These are phyloP conservation scores for Westerdykella sp. DNA, from an alignment of 2,329 filamentous ascomycete species.

Conservation along the genomic window DNA sequence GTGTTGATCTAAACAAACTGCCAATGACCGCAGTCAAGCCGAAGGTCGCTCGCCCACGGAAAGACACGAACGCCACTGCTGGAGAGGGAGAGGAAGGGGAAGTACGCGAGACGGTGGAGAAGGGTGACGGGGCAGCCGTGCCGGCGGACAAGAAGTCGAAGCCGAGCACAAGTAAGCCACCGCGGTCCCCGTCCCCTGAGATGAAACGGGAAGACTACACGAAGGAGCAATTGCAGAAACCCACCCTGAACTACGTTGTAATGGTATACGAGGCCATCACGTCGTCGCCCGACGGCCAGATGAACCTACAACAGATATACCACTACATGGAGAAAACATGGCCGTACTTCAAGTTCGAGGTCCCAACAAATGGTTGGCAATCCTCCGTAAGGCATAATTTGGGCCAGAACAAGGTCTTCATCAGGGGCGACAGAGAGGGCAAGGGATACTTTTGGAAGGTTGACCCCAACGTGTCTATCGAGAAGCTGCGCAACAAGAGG, in stretches of 20 bases:
- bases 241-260: slow-evolving; percentile 56
- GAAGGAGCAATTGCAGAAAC: slow-evolving; percentile 67
- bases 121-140: slow-evolving; percentile 24
- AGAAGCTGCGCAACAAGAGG: slow-evolving; percentile 50
- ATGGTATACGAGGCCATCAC: slow-evolving; percentile 58
- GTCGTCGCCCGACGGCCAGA: slow-evolving; percentile 49
- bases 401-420: slow-evolving; percentile 53
- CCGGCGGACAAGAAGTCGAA: slow-evolving; percentile 44
- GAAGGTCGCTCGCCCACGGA: slow-evolving; percentile 29
- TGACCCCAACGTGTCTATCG: slow-evolving; percentile 53
- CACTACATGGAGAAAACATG: slow-evolving; percentile 57
- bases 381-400: slow-evolving; percentile 62
- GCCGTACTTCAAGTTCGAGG: slow-evolving; percentile 57
- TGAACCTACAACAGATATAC: slow-evolving; percentile 62
- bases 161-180: slow-evolving; percentile 34
- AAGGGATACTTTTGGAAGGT: slow-evolving; percentile 61
- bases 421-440: slow-evolving; percentile 55
- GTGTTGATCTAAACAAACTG: slow-evolving; percentile 33
- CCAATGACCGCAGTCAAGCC: slow-evolving; percentile 29
- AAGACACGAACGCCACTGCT: slow-evolving; percentile 33
- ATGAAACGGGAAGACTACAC: slow-evolving; percentile 61
- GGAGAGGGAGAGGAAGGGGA: slow-evolving; percentile 31
- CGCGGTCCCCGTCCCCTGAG: slow-evolving; percentile 55
- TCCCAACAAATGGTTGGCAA: slow-evolving; percentile 57
- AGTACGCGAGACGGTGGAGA: slow-evolving; percentile 32